Evolutionary conservation across 441 rosid genomes (phyloP), one percentile per base, ranked within the genome.

Genomic region (Theobroma grandiflorum): DNA sequence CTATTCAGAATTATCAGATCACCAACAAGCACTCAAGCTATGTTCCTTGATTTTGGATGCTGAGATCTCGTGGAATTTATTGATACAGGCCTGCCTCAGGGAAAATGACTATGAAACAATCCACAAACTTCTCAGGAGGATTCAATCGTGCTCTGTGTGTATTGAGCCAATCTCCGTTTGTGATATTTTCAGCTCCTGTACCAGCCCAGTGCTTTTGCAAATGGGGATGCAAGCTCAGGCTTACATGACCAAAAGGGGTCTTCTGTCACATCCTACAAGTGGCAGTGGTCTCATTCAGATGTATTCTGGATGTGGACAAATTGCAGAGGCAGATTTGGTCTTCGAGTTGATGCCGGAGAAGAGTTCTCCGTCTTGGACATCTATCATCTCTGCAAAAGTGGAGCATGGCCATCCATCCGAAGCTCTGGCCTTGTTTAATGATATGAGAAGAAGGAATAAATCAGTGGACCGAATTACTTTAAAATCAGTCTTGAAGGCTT

Each of bases 181-280:
- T 78, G 77, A 63, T 77, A 68, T 80, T 78, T 49, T 84, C 57
- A 74, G 72, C 52, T 84, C 81, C 1, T 84, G 84, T 52, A 20
- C 37, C 42, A 74, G 50, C 62, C 84, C 81, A 2, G 77, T 80
- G 72, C 65, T 72, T 77, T 55, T 80, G 72, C 79, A 53, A 53
- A 71, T 80, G 26, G 82, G 86, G 52, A 80, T 63, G 76, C 86
- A 84, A 77, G 83, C 66, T 8, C 82, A 84, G 74, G 84, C 84
- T 53, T 78, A 84, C 67, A 68, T 80, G 79, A 84, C 74, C 10
- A 84, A 80, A 81, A 80, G 83, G 49, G 84, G 84, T 70, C 76
- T 80, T 65, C 72, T 80, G 42, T 80, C 83, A 55, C 73, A 83
- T 74, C 57, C 83, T 80, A 63, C 15, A 67, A 50, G 49, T 55